A percentile compares a stretch with the other conserved stretches of the same genome.
Evolutionary conservation across 176 grass and related monocot species (phyloP).

Genomic region (barley (Hordeum vulgare)): DNA sequence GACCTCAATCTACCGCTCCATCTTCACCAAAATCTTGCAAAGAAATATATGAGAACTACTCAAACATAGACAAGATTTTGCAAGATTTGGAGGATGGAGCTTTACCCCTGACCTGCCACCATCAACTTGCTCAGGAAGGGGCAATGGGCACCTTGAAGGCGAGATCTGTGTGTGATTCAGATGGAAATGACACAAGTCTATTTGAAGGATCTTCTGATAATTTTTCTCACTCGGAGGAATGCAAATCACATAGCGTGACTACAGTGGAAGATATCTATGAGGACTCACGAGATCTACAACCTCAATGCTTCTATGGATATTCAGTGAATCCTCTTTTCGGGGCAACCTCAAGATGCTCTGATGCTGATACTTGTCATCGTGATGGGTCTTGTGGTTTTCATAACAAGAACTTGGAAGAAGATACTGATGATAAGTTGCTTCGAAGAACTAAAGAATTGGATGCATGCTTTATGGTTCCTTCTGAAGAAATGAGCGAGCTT

Average conservation of each 20-base stretch:
- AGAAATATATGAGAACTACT: slow-evolving; percentile 34
- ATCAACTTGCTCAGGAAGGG: slow-evolving; percentile 18
- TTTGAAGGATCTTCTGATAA: slow-evolving; percentile 18
- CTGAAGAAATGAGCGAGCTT: slow-evolving; percentile 29
- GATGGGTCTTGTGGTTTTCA: not conserved
- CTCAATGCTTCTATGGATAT: slow-evolving; percentile 1
- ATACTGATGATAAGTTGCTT: slow-evolving; percentile 59
- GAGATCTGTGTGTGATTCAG: not conserved
- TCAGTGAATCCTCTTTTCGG: slow-evolving; percentile 1
- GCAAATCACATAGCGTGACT: slow-evolving; percentile 40
- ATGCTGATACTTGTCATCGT: not conserved
- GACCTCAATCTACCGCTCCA: slow-evolving; percentile 35
- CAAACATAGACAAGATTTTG: not conserved
- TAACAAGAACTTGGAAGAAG: slow-evolving; percentile 29
- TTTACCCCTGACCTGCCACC: slow-evolving; percentile 1
- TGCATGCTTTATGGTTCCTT: slow-evolving; percentile 17
- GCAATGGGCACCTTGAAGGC: slow-evolving; percentile 9
- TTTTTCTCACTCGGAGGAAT: not conserved
- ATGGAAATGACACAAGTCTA: slow-evolving; percentile 11
- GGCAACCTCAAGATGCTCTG: slow-evolving; percentile 2
- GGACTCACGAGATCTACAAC: slow-evolving; percentile 26
- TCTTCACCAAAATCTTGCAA: slow-evolving; percentile 47
- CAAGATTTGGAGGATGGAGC: not conserved
- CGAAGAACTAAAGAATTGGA: slow-evolving; percentile 50
- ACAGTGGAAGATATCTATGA: slow-evolving; percentile 61